These are phyloP conservation scores for Phoma sp. DNA, from an alignment of 2,329 filamentous ascomycete species.

Conservation along the genomic window DNA sequence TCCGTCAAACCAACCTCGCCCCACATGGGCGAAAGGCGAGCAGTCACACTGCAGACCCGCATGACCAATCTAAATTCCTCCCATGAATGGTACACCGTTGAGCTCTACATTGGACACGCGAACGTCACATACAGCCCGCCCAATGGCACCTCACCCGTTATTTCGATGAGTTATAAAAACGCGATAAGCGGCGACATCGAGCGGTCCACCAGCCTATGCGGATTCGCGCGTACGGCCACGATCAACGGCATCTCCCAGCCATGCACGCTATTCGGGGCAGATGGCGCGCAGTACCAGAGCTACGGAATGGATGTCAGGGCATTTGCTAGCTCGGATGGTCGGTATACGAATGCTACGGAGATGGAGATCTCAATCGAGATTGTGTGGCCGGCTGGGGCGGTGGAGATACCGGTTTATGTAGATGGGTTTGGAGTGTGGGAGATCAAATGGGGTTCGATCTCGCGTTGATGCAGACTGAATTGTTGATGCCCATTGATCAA, in stretches of 20 bases:
- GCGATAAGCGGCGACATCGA: background rate
- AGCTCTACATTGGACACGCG: background rate
- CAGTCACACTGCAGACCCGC: background rate
- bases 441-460: background rate
- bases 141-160: background rate
- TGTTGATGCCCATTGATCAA: no score
- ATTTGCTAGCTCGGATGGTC: background rate
- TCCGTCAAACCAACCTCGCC: conserved; percentile 1
- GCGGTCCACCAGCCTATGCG: background rate
- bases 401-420: background rate
- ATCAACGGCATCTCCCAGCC: background rate
- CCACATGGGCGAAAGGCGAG: background rate
- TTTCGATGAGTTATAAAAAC: background rate
- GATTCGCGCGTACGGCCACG: background rate
- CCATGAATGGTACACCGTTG: conserved; percentile 3
- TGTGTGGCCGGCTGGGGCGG: conserved; percentile 1
- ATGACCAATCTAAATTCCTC: conserved; percentile 1
- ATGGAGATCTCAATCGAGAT: conserved; percentile 1
- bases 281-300: background rate
- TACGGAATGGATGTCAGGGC: conserved; percentile 4
- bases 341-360: background rate
- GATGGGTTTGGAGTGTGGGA: conserved; percentile 1
- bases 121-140: background rate
- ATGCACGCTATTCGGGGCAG: background rate
- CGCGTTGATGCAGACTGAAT: background rate